Evolutionary conservation across 768 basidiomycete genomes (phyloP).

Genomic region (Astraeus odoratus): DNA sequence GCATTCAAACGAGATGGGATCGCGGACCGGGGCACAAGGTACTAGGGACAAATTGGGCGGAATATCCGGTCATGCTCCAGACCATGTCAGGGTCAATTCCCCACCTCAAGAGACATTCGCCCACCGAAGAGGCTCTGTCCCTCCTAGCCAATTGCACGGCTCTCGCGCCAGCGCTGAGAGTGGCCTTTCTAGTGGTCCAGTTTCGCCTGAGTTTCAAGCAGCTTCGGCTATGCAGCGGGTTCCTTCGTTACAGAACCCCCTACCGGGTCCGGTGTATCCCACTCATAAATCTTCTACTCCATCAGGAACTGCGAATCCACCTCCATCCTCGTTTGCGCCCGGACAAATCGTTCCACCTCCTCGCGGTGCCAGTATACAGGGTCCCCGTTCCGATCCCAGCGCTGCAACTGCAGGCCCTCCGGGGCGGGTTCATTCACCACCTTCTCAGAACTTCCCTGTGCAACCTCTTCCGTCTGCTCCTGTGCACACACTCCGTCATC

Average conservation of each 20-base stretch:
- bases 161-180: slow-evolving; percentile 2
- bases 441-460: slow-evolving; percentile 4
- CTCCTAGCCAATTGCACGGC: slow-evolving; percentile 3
- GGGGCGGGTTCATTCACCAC: slow-evolving; percentile 11
- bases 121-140: slow-evolving; percentile 3
- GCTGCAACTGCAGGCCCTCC: slow-evolving; percentile 15
- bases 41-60: not conserved
- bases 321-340: slow-evolving; percentile 31
- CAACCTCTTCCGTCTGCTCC: slow-evolving; percentile 15
- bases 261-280: slow-evolving; percentile 12
- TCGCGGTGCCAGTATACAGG: slow-evolving; percentile 31
- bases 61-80: not conserved
- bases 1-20: slow-evolving; percentile 16
- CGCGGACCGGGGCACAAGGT: slow-evolving; percentile 1
- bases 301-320: slow-evolving; percentile 7
- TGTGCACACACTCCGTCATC: slow-evolving; percentile 24
- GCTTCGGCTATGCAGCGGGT: slow-evolving; percentile 9
- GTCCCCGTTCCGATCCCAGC: slow-evolving; percentile 19
- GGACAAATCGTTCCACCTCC: slow-evolving; percentile 32
- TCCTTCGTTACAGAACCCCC: slow-evolving; percentile 15
- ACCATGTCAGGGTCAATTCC: not conserved
- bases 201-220: slow-evolving; percentile 3
- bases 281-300: slow-evolving; percentile 19
- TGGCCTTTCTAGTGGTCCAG: slow-evolving; percentile 3
- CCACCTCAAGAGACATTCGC: slow-evolving; percentile 4